These are phyloP conservation scores for Dendrobium catenatum DNA, from an alignment of 106 monocot species.

Conservation along the genomic window DNA sequence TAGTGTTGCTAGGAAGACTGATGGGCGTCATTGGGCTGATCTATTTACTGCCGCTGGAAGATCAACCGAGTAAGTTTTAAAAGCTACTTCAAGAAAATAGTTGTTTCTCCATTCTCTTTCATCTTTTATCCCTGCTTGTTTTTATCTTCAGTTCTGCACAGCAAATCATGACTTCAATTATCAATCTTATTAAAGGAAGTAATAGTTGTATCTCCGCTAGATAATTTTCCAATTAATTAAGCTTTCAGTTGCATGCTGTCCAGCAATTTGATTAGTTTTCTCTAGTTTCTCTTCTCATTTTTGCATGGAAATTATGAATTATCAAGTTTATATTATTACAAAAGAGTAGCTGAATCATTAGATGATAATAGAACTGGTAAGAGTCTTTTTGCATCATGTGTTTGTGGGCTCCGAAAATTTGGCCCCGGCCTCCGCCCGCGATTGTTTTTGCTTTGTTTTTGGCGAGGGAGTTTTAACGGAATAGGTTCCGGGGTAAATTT, in stretches of 20 bases:
- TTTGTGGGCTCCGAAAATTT: too few species aligned
- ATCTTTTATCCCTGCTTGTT: neutral
- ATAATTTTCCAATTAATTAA: neutral
- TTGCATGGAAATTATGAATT: neutral
- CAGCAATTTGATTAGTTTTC: neutral
- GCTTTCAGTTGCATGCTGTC: neutral
- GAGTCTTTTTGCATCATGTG: neutral
- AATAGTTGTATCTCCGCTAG: neutral
- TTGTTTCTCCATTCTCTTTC: neutral
- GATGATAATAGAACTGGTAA: neutral
- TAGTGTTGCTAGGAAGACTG: conserved; percentile 97
- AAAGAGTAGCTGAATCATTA: neutral
- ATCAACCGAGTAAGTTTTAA: conserved; percentile 85
- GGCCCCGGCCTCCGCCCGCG: too few species aligned
- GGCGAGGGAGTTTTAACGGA: too few species aligned
- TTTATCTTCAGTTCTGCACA: neutral
- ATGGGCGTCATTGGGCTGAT: conserved; percentile 98
- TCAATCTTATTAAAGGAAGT: neutral
- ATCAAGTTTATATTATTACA: neutral
- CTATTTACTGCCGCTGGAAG: conserved; percentile 95
- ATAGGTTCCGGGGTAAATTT: too few species aligned
- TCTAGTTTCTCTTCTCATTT: neutral
- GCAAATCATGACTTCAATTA: neutral
- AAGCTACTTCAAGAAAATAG: neutral
- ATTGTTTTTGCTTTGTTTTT: too few species aligned